phyloP scores from a whole-genome alignment of 495 filamentous ascomycete species.

The Aeminium ludgeri region DNA sequence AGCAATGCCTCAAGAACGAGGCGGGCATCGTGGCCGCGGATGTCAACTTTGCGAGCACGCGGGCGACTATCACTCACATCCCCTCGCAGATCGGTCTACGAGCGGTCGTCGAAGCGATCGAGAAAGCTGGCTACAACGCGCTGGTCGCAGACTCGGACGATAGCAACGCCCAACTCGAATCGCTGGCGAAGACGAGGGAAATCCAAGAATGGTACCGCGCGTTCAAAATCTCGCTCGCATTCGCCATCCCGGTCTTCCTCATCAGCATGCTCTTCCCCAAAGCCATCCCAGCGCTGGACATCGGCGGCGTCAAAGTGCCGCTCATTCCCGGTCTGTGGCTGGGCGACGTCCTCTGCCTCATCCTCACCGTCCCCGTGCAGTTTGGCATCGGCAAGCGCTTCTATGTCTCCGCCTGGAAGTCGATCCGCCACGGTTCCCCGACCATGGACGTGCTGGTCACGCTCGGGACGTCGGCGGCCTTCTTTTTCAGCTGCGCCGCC shows the following conservation, averaged over 20 bases:
- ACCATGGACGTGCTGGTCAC: constrained; percentile 98
- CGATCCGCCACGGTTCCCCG: constrained; percentile 69
- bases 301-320: constrained; percentile 43
- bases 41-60: constrained; percentile 51
- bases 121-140: constrained; percentile 68
- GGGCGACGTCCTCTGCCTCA: constrained; percentile 67
- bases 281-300: constrained; percentile 39
- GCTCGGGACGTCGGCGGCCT: constrained; percentile 87
- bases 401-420: constrained; percentile 80
- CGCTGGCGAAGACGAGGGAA: constrained; percentile 86
- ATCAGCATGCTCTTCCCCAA: constrained; percentile 73
- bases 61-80: constrained; percentile 52
- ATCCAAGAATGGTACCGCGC: constrained; percentile 80
- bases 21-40: constrained; percentile 56
- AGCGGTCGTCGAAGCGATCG: constrained; percentile 63
- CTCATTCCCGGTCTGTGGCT: constrained; percentile 60
- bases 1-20: constrained; percentile 45
- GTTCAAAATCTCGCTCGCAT: constrained; percentile 54
- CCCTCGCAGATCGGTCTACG: constrained; percentile 60
- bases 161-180: constrained; percentile 92
- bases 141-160: constrained; percentile 81
- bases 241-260: constrained; percentile 82
- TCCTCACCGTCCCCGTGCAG: constrained; percentile 80
- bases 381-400: constrained; percentile 92
- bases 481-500: constrained; percentile 84